phyloP scores from a whole-genome alignment of 352 stramenopile genomes.

The Pythium diclinum region DNA sequence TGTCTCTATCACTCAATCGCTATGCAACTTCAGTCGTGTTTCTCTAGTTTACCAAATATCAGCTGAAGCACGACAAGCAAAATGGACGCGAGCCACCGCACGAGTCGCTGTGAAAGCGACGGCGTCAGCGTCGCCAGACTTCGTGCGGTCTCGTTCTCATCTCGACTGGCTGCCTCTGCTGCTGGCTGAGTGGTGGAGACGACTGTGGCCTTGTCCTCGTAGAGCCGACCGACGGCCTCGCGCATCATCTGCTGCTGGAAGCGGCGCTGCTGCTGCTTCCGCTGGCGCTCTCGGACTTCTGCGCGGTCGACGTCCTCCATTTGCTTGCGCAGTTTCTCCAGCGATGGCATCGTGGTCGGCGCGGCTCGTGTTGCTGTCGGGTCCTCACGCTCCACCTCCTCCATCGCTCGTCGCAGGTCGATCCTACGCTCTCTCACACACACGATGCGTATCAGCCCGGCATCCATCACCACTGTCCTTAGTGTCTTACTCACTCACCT shows the following conservation, averaged over 20 bases:
- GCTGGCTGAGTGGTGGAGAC: background rate
- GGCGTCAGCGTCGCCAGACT: background rate
- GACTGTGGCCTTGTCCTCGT: constrained; percentile 56
- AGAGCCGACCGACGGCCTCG: constrained; percentile 62
- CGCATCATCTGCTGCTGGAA: constrained; percentile 83
- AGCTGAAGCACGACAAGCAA: constrained; percentile 13
- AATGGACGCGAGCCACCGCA: constrained; percentile 17
- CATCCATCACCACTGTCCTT: background rate
- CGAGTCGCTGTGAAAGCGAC: background rate
- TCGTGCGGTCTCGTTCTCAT: background rate
- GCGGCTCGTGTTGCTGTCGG: background rate
- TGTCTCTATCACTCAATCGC: background rate
- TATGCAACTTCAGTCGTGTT: constrained; percentile 9
- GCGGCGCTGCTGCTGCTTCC: constrained; percentile 32
- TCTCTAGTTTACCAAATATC: constrained; percentile 16
- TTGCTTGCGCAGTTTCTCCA: constrained; percentile 44
- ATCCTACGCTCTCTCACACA: constrained; percentile 25
- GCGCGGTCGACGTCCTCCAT: constrained; percentile 45
- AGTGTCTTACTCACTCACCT: constrained; percentile 30
- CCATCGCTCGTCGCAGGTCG: constrained; percentile 39
- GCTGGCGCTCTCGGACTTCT: constrained; percentile 34
- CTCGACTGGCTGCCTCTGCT: constrained; percentile 4
- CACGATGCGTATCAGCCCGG: background rate
- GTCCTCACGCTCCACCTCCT: constrained; percentile 9
- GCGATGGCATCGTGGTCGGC: background rate